Evolutionary conservation across 2,329 filamentous ascomycete species (phyloP).

Genomic region (Cladosporium velox): DNA sequence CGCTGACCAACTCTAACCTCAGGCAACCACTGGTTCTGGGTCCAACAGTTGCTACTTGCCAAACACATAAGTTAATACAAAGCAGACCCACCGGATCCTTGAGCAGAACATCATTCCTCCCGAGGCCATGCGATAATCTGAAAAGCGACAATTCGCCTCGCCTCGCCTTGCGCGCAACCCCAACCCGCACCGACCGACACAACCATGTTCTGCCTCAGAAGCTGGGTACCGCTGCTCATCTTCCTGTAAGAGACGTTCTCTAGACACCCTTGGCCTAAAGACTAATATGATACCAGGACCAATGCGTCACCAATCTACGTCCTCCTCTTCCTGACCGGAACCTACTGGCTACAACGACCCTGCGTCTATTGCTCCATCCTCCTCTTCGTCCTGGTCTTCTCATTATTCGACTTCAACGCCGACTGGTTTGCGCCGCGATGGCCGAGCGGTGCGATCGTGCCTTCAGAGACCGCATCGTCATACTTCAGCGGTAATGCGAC

Average conservation of each 20-base stretch:
- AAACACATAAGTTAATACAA: background rate
- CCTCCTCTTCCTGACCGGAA: slow-evolving; percentile 69
- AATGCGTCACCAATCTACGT: slow-evolving; percentile 53
- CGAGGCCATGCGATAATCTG: slow-evolving; percentile 20
- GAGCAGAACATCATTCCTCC: background rate
- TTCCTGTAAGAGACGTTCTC: slow-evolving; percentile 50
- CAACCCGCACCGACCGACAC: slow-evolving; percentile 24
- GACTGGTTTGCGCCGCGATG: slow-evolving; percentile 89
- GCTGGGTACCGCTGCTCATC: slow-evolving; percentile 54
- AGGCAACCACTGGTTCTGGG: background rate
- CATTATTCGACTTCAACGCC: slow-evolving; percentile 88
- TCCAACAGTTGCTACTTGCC: background rate
- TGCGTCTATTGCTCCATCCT: slow-evolving; percentile 98
- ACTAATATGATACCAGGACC: slow-evolving; percentile 38
- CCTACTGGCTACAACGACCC: slow-evolving; percentile 93
- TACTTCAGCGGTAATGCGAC: slow-evolving; percentile 37
- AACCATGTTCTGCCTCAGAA: slow-evolving; percentile 68
- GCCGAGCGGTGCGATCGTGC: slow-evolving; percentile 29
- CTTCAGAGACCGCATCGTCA: slow-evolving; percentile 40
- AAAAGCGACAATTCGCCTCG: background rate
- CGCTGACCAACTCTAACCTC: slow-evolving; percentile 1
- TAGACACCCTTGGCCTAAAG: too few species aligned
- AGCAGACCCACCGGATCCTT: background rate
- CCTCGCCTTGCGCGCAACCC: background rate
- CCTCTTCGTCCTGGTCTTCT: slow-evolving; percentile 90